phyloP scores from a whole-genome alignment of 2,329 filamentous ascomycete species.

The Colletotrichum higginsianum region DNA sequence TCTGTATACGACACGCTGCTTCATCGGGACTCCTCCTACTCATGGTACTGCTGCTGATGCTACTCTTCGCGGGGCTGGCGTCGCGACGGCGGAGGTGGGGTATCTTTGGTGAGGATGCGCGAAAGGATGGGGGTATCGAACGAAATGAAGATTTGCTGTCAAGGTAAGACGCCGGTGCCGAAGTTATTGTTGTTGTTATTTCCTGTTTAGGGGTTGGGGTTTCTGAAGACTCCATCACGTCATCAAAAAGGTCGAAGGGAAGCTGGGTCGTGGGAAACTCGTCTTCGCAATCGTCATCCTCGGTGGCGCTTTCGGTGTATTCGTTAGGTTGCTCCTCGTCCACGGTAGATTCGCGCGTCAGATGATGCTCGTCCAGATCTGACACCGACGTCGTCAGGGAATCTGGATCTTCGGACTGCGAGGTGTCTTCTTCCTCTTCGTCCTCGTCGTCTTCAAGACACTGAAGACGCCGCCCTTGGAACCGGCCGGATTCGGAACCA shows the following conservation, averaged over 20 bases:
- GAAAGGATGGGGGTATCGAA: conserved; percentile 53
- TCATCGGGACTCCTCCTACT: conserved; percentile 64
- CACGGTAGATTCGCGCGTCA: conserved; percentile 48
- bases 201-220: conserved; percentile 62
- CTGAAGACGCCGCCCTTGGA: conserved; percentile 47
- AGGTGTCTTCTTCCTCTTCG: conserved; percentile 55
- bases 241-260: conserved; percentile 53
- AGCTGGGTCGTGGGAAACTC: conserved; percentile 57
- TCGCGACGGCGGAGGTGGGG: conserved; percentile 51
- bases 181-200: conserved; percentile 32
- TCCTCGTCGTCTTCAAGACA: conserved; percentile 48
- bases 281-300: conserved; percentile 47
- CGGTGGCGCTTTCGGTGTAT: conserved; percentile 49
- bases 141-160: conserved; percentile 54
- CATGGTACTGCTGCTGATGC: conserved; percentile 45
- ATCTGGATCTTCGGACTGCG: conserved; percentile 62
- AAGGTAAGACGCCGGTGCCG: conserved; percentile 52
- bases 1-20: conserved; percentile 63
- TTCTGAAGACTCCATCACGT: conserved; percentile 55
- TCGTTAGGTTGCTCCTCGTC: conserved; percentile 48
- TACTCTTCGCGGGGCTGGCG: conserved; percentile 51
- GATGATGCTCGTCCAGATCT: conserved; percentile 59
- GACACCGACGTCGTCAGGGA: conserved; percentile 62
- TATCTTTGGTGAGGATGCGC: conserved; percentile 54
- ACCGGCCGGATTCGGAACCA: conserved; percentile 62